These are phyloP conservation scores for Lasiodiplodia hormozganensis DNA, from an alignment of 2,329 filamentous ascomycete species.

Conservation along the genomic window DNA sequence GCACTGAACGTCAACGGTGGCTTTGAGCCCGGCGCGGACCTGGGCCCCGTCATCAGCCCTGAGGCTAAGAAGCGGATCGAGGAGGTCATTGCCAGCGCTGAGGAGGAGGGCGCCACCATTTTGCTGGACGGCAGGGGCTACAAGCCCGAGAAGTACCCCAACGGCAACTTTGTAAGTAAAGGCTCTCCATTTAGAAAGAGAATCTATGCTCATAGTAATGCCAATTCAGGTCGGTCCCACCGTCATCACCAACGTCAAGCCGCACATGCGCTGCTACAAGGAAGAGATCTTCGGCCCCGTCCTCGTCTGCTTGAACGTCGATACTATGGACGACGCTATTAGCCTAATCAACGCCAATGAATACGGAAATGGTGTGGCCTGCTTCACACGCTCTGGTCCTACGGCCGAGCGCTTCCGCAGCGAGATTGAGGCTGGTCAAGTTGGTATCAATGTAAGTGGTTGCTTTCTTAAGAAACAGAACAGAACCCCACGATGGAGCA, in stretches of 20 bases:
- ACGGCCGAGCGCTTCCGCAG: constrained; percentile 80
- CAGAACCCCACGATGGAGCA: background rate
- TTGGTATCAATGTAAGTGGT: constrained; percentile 73
- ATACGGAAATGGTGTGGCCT: constrained; percentile 85
- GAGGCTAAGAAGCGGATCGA: constrained; percentile 82
- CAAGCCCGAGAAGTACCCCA: constrained; percentile 78
- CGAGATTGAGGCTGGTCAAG: constrained; percentile 83
- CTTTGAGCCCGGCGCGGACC: constrained; percentile 79
- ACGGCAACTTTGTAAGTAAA: constrained; percentile 75
- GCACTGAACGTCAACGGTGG: constrained; percentile 77
- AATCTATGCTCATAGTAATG: background rate
- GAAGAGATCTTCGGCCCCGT: constrained; percentile 89
- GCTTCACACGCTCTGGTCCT: constrained; percentile 80
- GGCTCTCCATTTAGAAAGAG: background rate
- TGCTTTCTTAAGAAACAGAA: background rate
- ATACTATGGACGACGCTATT: constrained; percentile 80
- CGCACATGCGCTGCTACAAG: constrained; percentile 81
- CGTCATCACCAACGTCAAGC: constrained; percentile 80
- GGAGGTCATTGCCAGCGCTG: constrained; percentile 74
- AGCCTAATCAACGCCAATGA: constrained; percentile 84
- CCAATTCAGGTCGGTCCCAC: constrained; percentile 73
- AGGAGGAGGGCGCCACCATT: constrained; percentile 81
- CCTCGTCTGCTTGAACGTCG: constrained; percentile 79
- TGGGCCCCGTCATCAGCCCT: constrained; percentile 82
- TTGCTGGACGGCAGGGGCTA: constrained; percentile 80